These are phyloP conservation scores for Wallacemonas sp. DNA, from an alignment of 208 protist species.

Conservation along the genomic window DNA sequence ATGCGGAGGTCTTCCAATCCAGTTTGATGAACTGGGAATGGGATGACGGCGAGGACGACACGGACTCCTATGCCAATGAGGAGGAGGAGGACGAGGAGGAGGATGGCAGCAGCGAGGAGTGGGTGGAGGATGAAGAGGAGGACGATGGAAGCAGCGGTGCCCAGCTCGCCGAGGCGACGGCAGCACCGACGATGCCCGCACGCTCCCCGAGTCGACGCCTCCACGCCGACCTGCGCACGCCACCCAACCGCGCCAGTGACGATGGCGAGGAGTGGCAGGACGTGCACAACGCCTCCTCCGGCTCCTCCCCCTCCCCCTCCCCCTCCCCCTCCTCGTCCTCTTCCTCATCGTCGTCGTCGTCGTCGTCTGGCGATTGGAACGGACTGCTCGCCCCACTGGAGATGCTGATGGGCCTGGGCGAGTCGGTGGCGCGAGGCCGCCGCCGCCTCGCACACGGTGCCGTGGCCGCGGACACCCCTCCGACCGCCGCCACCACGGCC, in stretches of 20 bases:
- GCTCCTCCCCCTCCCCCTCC: background rate
- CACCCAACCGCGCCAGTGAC: too few relatives aligned
- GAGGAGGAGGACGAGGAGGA: conserved; percentile 10
- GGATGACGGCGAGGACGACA: background rate
- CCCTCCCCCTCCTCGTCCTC: background rate
- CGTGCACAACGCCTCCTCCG: conserved; percentile 12
- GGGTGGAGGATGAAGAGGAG: too few relatives aligned
- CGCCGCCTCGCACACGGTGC: background rate
- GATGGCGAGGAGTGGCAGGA: conserved; percentile 10
- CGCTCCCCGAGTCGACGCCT: too few relatives aligned
- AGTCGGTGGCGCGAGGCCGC: background rate
- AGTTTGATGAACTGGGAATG: conserved; percentile 20
- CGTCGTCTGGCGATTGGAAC: conserved; percentile 10
- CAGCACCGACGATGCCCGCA: too few relatives aligned
- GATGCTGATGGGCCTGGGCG: conserved; percentile 13
- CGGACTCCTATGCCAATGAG: background rate
- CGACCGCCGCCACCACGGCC: background rate
- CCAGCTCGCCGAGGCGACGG: too few relatives aligned
- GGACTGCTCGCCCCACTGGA: conserved; percentile 12
- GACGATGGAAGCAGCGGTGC: too few relatives aligned
- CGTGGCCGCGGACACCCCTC: background rate
- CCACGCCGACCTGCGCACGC: too few relatives aligned
- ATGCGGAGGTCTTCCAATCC: conserved; percentile 16
- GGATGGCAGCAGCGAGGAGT: too few relatives aligned
- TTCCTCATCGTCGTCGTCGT: background rate